Evolutionary conservation across 805 yeast genomes (phyloP).

Genomic region (Teunomyces tritomae): DNA sequence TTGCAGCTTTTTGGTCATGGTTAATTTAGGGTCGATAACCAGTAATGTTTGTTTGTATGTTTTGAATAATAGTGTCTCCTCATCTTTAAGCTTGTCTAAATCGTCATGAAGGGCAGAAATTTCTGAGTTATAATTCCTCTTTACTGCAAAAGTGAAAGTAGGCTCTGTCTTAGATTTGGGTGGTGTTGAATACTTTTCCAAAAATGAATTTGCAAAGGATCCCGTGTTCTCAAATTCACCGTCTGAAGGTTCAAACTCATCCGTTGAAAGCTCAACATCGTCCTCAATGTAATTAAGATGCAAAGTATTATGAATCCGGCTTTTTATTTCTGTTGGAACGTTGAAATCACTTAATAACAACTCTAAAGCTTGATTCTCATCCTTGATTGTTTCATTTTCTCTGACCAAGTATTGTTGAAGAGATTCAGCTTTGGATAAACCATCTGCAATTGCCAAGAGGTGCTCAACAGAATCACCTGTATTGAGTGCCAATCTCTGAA

Average conservation of each 20-base stretch:
- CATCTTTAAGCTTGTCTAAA: slow-evolving; percentile 20
- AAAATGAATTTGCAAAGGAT: slow-evolving; percentile 16
- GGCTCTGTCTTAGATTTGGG: slow-evolving; percentile 2
- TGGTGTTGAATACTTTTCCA: slow-evolving; percentile 22
- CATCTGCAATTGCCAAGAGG: slow-evolving; percentile 31
- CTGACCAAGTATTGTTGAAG: slow-evolving; percentile 17
- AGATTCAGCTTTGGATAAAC: slow-evolving; percentile 23
- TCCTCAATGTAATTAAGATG: slow-evolving; percentile 13
- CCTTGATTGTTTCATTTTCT: slow-evolving; percentile 16
- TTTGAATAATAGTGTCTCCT: slow-evolving; percentile 24
- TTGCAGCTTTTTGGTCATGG: slow-evolving; percentile 25
- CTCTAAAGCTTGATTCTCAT: slow-evolving; percentile 19
- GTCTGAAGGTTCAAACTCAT: neutral
- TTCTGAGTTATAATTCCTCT: slow-evolving; percentile 29
- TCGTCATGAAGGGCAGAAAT: slow-evolving; percentile 34
- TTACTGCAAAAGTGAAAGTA: slow-evolving; percentile 28
- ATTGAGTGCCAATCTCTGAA: slow-evolving; percentile 48
- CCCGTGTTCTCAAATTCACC: slow-evolving; percentile 11
- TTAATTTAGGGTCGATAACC: slow-evolving; percentile 28
- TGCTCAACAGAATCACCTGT: slow-evolving; percentile 33
- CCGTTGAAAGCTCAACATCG: slow-evolving; percentile 3
- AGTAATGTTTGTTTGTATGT: slow-evolving; percentile 17
- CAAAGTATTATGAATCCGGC: slow-evolving; percentile 38
- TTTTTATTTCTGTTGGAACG: slow-evolving; percentile 41
- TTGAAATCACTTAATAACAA: slow-evolving; percentile 24